phyloP scores from a whole-genome alignment of 1,284 basidiomycete species.

The Cutaneotrichosporon cutaneum region DNA sequence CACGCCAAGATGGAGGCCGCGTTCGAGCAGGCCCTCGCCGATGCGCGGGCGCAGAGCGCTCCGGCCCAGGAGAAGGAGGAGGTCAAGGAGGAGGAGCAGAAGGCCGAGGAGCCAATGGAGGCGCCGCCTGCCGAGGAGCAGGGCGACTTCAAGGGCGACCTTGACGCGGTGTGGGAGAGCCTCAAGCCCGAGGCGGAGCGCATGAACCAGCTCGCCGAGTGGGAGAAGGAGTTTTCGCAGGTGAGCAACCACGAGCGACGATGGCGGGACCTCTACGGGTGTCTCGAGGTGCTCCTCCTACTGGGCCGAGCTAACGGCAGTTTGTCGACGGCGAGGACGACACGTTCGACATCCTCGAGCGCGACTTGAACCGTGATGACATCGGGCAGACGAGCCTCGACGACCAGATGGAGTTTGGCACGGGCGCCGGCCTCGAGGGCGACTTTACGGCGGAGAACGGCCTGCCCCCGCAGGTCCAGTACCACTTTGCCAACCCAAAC shows the following conservation, averaged over 20 bases:
- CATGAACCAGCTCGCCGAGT: conserved; percentile 69
- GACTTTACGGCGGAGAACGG: conserved; percentile 62
- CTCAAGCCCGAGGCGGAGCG: conserved; percentile 53
- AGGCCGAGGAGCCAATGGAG: conserved; percentile 53
- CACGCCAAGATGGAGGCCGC: conserved; percentile 63
- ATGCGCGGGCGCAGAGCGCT: conserved; percentile 56
- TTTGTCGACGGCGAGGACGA: conserved; percentile 51
- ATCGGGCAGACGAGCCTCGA: conserved; percentile 41
- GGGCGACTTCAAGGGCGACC: conserved; percentile 50
- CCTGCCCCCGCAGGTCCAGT: conserved; percentile 66
- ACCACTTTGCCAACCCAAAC: conserved; percentile 66
- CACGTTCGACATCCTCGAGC: conserved; percentile 44
- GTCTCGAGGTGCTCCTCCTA: conserved; percentile 2
- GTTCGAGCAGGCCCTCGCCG: conserved; percentile 73
- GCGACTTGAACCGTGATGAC: conserved; percentile 46
- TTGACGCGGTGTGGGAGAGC: conserved; percentile 55
- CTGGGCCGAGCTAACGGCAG: conserved; percentile 21
- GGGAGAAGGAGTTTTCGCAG: conserved; percentile 86
- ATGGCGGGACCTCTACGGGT: neutral
- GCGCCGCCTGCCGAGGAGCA: conserved; percentile 48
- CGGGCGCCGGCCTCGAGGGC: conserved; percentile 14
- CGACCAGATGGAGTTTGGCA: conserved; percentile 48
- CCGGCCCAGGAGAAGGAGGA: conserved; percentile 43
- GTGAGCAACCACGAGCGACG: conserved; percentile 27
- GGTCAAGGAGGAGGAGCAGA: conserved; percentile 56